These are phyloP conservation scores for Narthecium ossifragum DNA, from an alignment of 106 monocot species.

Conservation along the genomic window DNA sequence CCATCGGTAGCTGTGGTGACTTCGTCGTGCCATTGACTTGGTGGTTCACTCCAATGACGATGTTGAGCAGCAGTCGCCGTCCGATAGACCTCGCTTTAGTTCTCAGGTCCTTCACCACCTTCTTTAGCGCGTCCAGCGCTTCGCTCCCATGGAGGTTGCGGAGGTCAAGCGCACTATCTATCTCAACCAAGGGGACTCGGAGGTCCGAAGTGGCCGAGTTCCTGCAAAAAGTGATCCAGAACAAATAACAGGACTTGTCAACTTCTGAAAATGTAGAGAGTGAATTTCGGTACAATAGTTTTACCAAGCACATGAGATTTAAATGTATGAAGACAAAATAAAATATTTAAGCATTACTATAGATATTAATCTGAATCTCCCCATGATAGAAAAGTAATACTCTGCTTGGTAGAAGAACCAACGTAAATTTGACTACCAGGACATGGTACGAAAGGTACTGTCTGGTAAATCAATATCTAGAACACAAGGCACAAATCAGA, in stretches of 20 bases:
- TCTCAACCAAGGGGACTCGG: slow-evolving; percentile 15
- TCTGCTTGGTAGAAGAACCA: too few relatives aligned
- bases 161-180: slow-evolving; percentile 40
- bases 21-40: background rate
- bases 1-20: too few relatives aligned
- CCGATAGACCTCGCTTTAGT: slow-evolving; percentile 31
- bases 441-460: too few relatives aligned
- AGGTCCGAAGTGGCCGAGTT: slow-evolving; percentile 18
- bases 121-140: slow-evolving; percentile 47
- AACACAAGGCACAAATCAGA: too few relatives aligned
- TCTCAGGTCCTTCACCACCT: slow-evolving; percentile 37
- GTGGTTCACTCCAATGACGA: background rate
- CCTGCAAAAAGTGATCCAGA: slow-evolving; percentile 12
- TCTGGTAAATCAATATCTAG: too few relatives aligned
- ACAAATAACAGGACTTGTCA: background rate
- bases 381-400: too few relatives aligned
- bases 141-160: slow-evolving; percentile 57
- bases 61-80: slow-evolving; percentile 25
- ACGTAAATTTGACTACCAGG: too few relatives aligned
- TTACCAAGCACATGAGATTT: background rate
- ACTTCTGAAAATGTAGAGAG: background rate
- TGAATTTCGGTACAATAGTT: background rate
- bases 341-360: too few relatives aligned
- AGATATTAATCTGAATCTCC: too few relatives aligned
- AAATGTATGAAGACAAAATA: too few relatives aligned